Conservation (phyloP, 2,329 filamentous ascomycete species). For the Verticillium nubilum region DNA sequence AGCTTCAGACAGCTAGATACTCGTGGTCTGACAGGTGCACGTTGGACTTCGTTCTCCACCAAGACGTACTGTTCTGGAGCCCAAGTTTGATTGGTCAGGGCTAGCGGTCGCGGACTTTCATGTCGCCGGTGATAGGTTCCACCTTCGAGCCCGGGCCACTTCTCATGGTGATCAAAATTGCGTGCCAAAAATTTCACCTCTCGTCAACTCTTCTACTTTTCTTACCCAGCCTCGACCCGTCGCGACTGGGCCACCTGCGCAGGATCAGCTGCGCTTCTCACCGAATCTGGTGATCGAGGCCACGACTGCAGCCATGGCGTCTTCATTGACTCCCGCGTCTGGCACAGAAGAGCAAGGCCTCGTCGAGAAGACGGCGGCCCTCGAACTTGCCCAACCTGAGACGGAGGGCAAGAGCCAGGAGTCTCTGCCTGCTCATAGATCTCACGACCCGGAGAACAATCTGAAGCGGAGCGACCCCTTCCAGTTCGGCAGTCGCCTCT, state of each 20-base stretch:
- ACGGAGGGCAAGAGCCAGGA: slow-evolving; percentile 9
- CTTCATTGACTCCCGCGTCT: not conserved
- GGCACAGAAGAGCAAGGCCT: slow-evolving; percentile 10
- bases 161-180: not conserved
- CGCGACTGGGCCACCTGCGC: not conserved
- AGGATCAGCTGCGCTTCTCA: not conserved
- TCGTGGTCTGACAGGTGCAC: no score
- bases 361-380: slow-evolving; percentile 17
- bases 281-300: not conserved
- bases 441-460: slow-evolving; percentile 67
- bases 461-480: slow-evolving; percentile 89
- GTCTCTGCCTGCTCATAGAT: slow-evolving; percentile 53
- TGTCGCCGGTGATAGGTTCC: not conserved
- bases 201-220: not conserved
- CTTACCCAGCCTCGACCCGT: not conserved
- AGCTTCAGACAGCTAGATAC: no score
- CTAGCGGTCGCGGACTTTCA: not conserved
- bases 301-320: slow-evolving; percentile 7
- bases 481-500: slow-evolving; percentile 84
- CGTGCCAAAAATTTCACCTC: not conserved
- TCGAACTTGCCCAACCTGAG: slow-evolving; percentile 11
- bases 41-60: no score
- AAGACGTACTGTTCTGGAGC: no score
- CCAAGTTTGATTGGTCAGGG: not conserved
- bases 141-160: not conserved